phyloP scores from a whole-genome alignment of 2,329 filamentous ascomycete genomes.

The Alternaria angustiovoidea region DNA sequence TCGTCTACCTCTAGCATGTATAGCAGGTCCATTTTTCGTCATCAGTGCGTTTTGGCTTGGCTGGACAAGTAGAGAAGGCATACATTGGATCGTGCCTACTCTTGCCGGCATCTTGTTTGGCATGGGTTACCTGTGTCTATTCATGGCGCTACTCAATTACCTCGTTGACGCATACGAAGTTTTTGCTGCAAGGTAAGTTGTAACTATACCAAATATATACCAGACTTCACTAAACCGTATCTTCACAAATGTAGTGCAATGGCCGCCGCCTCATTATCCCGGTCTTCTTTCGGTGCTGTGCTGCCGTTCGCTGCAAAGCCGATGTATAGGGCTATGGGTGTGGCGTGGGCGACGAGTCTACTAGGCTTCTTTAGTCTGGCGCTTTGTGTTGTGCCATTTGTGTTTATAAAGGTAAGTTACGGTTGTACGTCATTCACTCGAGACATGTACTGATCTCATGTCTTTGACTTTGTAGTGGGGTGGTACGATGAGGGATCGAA shows the following conservation, averaged over 20 bases:
- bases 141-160: conserved; percentile 69
- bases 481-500: conserved; percentile 62
- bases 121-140: conserved; percentile 58
- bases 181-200: conserved; percentile 67
- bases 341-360: conserved; percentile 69
- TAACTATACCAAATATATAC: not conserved
- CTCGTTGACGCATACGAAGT: conserved; percentile 71
- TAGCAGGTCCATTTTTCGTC: conserved; percentile 70
- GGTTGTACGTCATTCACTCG: too few relatives aligned
- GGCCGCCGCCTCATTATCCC: conserved; percentile 82
- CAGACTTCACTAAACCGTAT: not conserved
- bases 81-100: conserved; percentile 57
- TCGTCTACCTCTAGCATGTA: conserved; percentile 73
- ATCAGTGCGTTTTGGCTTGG: conserved; percentile 54
- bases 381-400: conserved; percentile 65
- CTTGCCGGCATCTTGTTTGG: conserved; percentile 55
- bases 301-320: conserved; percentile 58
- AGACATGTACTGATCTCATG: too few relatives aligned
- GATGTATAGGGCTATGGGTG: conserved; percentile 73
- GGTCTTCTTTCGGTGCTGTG: conserved; percentile 77
- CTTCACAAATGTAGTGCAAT: conserved; percentile 61
- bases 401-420: conserved; percentile 57
- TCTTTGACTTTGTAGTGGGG: conserved; percentile 50
- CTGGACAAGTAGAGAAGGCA: conserved; percentile 48
- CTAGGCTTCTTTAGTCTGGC: conserved; percentile 59